phyloP scores from a whole-genome alignment of 202 grass and related monocot genomes.

The Musa balbisiana region DNA sequence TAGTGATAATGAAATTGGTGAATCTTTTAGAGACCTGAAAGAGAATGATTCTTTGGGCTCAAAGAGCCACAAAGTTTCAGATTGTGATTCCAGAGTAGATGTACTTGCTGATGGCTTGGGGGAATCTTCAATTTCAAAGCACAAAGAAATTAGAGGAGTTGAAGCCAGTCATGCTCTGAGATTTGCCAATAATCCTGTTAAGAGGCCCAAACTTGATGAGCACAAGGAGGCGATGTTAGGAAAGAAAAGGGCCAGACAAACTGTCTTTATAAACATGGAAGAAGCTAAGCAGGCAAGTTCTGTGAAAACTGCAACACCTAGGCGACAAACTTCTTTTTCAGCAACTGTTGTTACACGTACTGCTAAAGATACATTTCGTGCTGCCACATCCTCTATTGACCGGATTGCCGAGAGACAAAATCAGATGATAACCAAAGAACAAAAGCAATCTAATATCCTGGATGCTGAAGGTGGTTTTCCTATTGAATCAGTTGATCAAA shows the following conservation, averaged over 20 bases:
- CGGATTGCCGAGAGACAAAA: conserved; percentile 50
- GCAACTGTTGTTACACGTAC: conserved; percentile 78
- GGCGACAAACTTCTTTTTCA: conserved; percentile 76
- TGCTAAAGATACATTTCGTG: conserved; percentile 62
- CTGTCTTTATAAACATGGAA: conserved; percentile 91
- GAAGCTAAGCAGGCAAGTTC: conserved; percentile 91
- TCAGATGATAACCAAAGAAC: conserved; percentile 35
- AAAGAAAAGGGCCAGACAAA: conserved; percentile 84
- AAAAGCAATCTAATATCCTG: conserved; percentile 54
- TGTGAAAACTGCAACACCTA: conserved; percentile 74
- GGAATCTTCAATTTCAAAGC: conserved; percentile 32
- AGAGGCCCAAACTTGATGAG: conserved; percentile 75
- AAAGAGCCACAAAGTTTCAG: conserved; percentile 30
- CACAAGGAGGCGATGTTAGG: conserved; percentile 92
- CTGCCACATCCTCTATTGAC: conserved; percentile 33
- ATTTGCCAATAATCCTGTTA: conserved; percentile 63
- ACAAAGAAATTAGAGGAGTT: conserved; percentile 77
- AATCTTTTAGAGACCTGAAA: conserved; percentile 37
- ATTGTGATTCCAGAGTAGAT: conserved; percentile 37
- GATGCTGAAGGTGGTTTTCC: conserved; percentile 39
- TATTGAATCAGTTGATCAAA: conserved; percentile 43
- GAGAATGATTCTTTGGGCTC: conserved; percentile 23
- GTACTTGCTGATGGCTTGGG: conserved; percentile 42
- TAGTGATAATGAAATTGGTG: conserved; percentile 50
- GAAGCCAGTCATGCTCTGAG: conserved; percentile 84